Evolutionary conservation across 2,329 filamentous ascomycete species (phyloP).

Genomic region (Stagonosporopsis chrysanthemi): DNA sequence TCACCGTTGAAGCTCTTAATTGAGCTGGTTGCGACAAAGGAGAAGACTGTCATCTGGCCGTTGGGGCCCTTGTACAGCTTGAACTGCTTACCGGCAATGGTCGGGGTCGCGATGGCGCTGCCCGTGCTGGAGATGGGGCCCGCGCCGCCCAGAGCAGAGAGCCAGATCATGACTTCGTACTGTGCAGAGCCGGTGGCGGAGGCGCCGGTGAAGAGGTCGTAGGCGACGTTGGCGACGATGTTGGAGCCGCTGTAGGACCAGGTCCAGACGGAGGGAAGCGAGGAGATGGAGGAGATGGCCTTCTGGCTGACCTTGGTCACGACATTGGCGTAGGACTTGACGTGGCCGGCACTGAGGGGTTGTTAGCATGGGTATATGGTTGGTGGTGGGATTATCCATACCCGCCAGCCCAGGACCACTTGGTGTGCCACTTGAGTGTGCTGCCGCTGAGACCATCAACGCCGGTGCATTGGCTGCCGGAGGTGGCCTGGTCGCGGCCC

Average conservation of each 20-base stretch:
- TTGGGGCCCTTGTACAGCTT: conserved; percentile 69
- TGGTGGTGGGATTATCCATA: conserved; percentile 25
- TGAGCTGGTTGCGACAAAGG: conserved; percentile 61
- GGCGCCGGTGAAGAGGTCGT: conserved; percentile 67
- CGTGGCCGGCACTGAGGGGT: conserved; percentile 33
- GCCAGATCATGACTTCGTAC: conserved; percentile 74
- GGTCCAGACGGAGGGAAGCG: conserved; percentile 55
- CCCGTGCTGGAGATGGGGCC: conserved; percentile 67
- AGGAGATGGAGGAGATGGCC: conserved; percentile 48
- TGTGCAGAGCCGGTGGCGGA: conserved; percentile 56
- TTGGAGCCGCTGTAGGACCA: conserved; percentile 59
- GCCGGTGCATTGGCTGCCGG: conserved; percentile 57
- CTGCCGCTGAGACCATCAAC: conserved; percentile 49
- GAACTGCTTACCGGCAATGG: conserved; percentile 63
- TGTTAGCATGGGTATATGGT: conserved; percentile 4
- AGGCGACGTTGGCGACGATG: conserved; percentile 66
- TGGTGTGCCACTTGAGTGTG: conserved; percentile 55
- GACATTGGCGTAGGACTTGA: conserved; percentile 56
- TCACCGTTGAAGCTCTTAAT: conserved; percentile 65
- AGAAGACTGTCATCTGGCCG: conserved; percentile 66
- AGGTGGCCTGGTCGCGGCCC: conserved; percentile 51
- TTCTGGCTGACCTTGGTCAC: conserved; percentile 47
- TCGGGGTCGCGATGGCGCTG: conserved; percentile 61
- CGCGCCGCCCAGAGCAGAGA: conserved; percentile 64
- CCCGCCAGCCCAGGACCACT: conserved; percentile 54